Conservation (phyloP, 495 filamentous ascomycete genomes). For the Hyaloscypha bicolor region DNA sequence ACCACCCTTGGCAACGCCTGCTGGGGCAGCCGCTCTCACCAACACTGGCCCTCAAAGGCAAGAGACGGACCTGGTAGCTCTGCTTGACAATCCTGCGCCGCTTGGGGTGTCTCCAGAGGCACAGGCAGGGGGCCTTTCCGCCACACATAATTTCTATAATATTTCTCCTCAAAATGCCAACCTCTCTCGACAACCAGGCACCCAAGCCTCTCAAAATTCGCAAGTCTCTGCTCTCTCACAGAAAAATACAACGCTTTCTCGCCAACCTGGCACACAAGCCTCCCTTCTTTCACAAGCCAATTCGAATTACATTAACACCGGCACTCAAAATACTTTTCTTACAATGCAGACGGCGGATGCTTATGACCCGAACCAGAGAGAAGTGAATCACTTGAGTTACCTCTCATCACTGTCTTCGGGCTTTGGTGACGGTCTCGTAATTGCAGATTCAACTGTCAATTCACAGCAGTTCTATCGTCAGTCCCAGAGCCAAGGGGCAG, state of each 20-base stretch:
- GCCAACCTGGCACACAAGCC: constrained; percentile 30
- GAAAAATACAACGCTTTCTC: constrained; percentile 25
- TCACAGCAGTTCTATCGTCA: constrained; percentile 18
- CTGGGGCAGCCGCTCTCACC: constrained; percentile 9
- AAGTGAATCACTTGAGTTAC: constrained; percentile 40
- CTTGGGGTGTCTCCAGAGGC: constrained; percentile 5
- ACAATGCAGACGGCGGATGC: constrained; percentile 27
- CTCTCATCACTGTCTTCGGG: constrained; percentile 57
- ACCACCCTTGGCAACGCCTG: constrained; percentile 18
- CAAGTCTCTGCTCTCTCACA: background rate
- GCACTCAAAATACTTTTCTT: constrained; percentile 20
- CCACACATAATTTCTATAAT: constrained; percentile 22
- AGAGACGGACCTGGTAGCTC: constrained; percentile 11
- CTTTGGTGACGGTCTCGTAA: constrained; percentile 53
- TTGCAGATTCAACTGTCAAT: constrained; percentile 39
- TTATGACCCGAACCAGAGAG: constrained; percentile 37
- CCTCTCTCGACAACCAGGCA: background rate
- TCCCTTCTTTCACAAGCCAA: constrained; percentile 1
- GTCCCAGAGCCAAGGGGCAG: constrained; percentile 9
- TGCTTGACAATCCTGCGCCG: constrained; percentile 17
- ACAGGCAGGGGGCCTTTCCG: background rate
- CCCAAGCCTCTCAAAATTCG: constrained; percentile 6
- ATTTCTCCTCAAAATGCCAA: constrained; percentile 1
- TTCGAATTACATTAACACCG: constrained; percentile 18
- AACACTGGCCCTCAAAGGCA: constrained; percentile 15